These are phyloP conservation scores for Botrytis pseudocinerea DNA, from an alignment of 2,329 filamentous ascomycete genomes.

Conservation along the genomic window DNA sequence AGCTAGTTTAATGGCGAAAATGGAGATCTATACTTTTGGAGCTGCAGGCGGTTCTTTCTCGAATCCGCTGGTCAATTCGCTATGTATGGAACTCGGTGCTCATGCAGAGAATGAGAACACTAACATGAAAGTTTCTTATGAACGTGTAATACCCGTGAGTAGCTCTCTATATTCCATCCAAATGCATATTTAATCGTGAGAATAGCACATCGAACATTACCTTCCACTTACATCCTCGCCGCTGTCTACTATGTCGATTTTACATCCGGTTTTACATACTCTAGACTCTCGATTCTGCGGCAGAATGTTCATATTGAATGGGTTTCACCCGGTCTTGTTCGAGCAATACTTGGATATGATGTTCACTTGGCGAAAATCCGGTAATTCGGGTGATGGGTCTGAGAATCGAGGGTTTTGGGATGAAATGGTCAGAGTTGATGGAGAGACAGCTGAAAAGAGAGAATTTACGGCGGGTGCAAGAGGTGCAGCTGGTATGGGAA, in stretches of 20 bases:
- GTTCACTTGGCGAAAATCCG: constrained; percentile 4
- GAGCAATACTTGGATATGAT: constrained; percentile 26
- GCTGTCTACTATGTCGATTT: constrained; percentile 59
- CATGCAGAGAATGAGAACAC: background rate
- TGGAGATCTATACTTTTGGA: constrained; percentile 76
- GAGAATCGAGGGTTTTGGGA: constrained; percentile 21
- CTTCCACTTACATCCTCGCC: constrained; percentile 57
- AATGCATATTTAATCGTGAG: constrained; percentile 33
- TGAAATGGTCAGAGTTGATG: constrained; percentile 26
- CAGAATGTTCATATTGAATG: constrained; percentile 41
- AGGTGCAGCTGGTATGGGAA: background rate
- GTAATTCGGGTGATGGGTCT: background rate
- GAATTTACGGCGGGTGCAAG: constrained; percentile 28
- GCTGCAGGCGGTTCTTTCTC: constrained; percentile 78
- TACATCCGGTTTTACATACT: constrained; percentile 62
- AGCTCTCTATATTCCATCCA: background rate
- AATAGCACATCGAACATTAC: constrained; percentile 76
- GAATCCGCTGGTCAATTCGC: constrained; percentile 54
- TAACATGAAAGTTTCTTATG: constrained; percentile 13
- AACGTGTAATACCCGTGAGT: constrained; percentile 25
- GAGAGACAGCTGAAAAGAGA: constrained; percentile 27
- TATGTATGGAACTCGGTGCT: background rate
- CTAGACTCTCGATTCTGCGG: constrained; percentile 25
- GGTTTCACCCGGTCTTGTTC: constrained; percentile 24
- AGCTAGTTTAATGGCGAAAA: constrained; percentile 60